These are phyloP conservation scores for Selaginella moellendorffii DNA, from an alignment of 75 land plant species.

Conservation along the genomic window DNA sequence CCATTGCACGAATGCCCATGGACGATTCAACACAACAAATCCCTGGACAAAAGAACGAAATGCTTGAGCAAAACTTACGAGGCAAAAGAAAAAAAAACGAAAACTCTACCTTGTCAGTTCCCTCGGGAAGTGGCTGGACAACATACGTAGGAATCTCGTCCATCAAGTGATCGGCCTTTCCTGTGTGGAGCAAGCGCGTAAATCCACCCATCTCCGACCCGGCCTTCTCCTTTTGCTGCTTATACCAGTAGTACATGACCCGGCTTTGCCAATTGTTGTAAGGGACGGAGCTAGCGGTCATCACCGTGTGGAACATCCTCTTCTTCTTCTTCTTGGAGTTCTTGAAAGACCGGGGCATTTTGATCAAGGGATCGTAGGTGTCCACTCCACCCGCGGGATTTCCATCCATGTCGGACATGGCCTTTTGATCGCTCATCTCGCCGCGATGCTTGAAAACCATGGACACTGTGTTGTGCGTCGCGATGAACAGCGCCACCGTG, in stretches of 20 bases:
- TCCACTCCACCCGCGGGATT: neutral
- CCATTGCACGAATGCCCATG: slow-evolving; percentile 9
- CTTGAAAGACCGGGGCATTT: neutral
- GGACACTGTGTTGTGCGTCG: neutral
- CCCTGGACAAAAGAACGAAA: slow-evolving; percentile 1
- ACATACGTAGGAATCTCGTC: slow-evolving; percentile 8
- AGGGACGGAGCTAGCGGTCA: slow-evolving; percentile 7
- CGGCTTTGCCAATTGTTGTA: slow-evolving; percentile 9
- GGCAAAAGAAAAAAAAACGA: neutral
- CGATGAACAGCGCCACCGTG: neutral
- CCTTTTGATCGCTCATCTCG: too few species aligned
- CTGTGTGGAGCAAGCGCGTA: slow-evolving; percentile 4
- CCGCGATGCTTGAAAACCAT: slow-evolving; percentile 1
- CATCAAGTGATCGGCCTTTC: slow-evolving; percentile 4
- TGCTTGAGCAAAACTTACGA: neutral
- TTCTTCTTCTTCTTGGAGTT: neutral
- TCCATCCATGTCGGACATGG: too few species aligned
- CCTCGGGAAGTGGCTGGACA: neutral
- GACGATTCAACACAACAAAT: slow-evolving; percentile 4
- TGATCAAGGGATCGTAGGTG: neutral
- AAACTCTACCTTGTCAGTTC: neutral
- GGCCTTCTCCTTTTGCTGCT: neutral
- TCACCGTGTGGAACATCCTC: slow-evolving; percentile 5
- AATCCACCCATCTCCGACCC: slow-evolving; percentile 8
- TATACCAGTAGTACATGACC: slow-evolving; percentile 9